Evolutionary conservation across 1,284 basidiomycete genomes (phyloP).

Genomic region (Ceratobasidium sp.): DNA sequence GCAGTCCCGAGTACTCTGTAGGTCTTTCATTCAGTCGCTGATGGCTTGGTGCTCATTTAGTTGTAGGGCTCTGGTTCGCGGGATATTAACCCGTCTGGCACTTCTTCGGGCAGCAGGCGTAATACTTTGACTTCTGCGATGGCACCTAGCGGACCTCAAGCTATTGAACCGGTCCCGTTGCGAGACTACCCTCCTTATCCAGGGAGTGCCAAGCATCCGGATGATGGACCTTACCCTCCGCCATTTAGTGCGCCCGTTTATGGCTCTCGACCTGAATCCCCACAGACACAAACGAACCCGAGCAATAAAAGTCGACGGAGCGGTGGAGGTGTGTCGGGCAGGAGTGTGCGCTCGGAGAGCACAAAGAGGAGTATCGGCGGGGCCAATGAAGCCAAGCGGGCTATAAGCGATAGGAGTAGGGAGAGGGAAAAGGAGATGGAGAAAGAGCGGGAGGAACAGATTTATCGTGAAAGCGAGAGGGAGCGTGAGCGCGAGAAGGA

Average conservation of each 20-base stretch:
- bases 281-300: constrained; percentile 4
- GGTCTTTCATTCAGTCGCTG: background rate
- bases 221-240: background rate
- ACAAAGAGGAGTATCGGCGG: constrained; percentile 12
- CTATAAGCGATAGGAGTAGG: constrained; percentile 15
- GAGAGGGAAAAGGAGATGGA: constrained; percentile 30
- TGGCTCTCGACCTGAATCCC: constrained; percentile 29
- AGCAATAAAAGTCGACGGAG: constrained; percentile 18
- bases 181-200: constrained; percentile 22
- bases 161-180: constrained; percentile 23
- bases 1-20: constrained; percentile 19
- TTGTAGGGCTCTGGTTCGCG: too few relatives aligned
- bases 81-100: background rate
- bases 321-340: background rate
- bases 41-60: background rate
- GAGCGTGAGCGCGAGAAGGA: background rate
- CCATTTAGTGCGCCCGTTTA: constrained; percentile 29
- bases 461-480: constrained; percentile 14
- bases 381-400: constrained; percentile 6
- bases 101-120: constrained; percentile 20
- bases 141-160: constrained; percentile 3
- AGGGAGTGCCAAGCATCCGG: constrained; percentile 1
- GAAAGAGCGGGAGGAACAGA: background rate
- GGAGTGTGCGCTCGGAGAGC: background rate
- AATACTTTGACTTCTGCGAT: constrained; percentile 5